Base-by-base conservation (phyloP, 2,329 filamentous ascomycete species). In the Monosporascus sp. region DNA sequence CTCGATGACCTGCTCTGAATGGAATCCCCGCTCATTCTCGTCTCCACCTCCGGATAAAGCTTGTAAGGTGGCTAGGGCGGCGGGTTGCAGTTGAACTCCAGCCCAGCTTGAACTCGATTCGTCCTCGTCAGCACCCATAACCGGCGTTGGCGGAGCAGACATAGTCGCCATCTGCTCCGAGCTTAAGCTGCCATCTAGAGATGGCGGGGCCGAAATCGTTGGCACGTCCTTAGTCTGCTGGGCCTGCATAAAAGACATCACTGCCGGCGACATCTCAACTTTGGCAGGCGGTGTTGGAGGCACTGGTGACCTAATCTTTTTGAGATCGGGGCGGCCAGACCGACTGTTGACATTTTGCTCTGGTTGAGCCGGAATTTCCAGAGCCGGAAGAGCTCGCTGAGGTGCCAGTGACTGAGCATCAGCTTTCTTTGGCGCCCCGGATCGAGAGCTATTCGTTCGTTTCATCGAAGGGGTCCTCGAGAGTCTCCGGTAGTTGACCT, bases 111-210 rank as follows among this genome's bases (percentile, higher is more conserved):
- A 75, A 47, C 82, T 81, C 18, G 77, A 73, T 37, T 78, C 75
- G 9, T 75, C 74, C 31, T 82, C 77, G 22, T 77, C 74, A 53
- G 77, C 74, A 17, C 78, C 82, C 59, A 89, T 79, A 55, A 93
- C 80, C 15, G 92, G 92, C 1, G 92, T 97, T 11, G 89, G 84
- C 5, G 93, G 91, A 48, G 90, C 90, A 64, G 90, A 96, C 68
- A 91, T 80, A 50, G 80, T 81, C 2, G 90, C 89, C 70, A 95
- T 81, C 67, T 96, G 91, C 66, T 97, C 92, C 2, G 92, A 96
- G 8, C 85, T 88, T 63, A 94, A 74, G 71, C 90, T 96, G 22
- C 91, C 92, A 72, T 96, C 92, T 3, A 96, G 77, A 5, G 93
- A 97, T 3, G 93, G 93, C 5, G 92, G 87, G 6, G 89, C 87